Percentiles rank a stretch among this genome's conserved stretches.
Evolutionary conservation across 2,329 filamentous ascomycete species (phyloP).

Genomic region (Fusarium sp.): DNA sequence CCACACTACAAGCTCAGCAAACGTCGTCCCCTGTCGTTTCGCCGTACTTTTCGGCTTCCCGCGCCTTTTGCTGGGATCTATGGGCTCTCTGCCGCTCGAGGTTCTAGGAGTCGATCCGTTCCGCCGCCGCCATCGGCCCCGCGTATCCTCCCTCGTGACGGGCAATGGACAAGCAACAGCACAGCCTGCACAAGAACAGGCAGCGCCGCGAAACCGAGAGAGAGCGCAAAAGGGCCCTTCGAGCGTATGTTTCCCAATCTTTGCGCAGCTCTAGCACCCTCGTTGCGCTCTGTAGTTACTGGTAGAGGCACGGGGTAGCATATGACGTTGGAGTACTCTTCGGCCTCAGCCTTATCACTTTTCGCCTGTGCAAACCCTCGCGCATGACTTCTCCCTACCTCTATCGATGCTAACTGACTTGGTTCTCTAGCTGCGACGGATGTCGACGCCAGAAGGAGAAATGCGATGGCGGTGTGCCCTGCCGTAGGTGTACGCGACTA

Average conservation of each 20-base stretch:
- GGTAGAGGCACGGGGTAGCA: constrained; percentile 6
- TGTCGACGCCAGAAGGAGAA: constrained; percentile 67
- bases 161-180: constrained; percentile 48
- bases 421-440: constrained; percentile 59
- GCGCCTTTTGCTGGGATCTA: constrained; percentile 44
- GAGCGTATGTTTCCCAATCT: constrained; percentile 39
- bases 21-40: constrained; percentile 10
- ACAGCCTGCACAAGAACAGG: constrained; percentile 46
- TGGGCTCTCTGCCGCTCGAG: constrained; percentile 44
- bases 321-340: not conserved
- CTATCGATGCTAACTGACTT: constrained; percentile 15
- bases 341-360: constrained; percentile 10
- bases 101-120: constrained; percentile 40
- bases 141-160: constrained; percentile 43
- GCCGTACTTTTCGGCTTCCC: constrained; percentile 10
- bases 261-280: not conserved
- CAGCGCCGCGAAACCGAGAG: constrained; percentile 46
- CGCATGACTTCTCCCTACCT: not conserved
- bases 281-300: constrained; percentile 8
- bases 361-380: not conserved
- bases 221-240: constrained; percentile 47
- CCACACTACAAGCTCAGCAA: constrained; percentile 17
- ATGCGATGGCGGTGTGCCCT: constrained; percentile 66
- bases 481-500: constrained; percentile 62
- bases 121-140: constrained; percentile 45